phyloP scores from a whole-genome alignment of 306 rosid genomes.

The Phaseolus lunatus region DNA sequence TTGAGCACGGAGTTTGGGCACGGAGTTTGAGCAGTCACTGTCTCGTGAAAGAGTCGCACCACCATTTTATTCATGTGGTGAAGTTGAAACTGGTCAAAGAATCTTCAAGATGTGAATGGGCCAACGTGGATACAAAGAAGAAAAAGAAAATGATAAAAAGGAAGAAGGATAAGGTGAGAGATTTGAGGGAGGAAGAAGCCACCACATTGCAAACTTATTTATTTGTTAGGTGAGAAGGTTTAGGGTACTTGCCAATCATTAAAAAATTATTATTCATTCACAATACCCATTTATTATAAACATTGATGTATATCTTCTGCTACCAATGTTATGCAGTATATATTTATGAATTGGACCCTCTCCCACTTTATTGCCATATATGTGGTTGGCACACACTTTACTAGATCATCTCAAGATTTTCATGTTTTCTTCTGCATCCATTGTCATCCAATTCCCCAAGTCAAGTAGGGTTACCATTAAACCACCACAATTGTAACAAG shows the following conservation, averaged over 20 bases:
- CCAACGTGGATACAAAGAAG: not conserved
- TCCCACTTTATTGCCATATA: not conserved
- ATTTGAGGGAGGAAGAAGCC: constrained; percentile 3
- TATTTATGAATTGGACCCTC: constrained; percentile 2
- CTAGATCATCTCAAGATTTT: not conserved
- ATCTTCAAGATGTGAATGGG: constrained; percentile 40
- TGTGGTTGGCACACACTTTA: not conserved
- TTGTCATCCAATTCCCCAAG: too few species aligned
- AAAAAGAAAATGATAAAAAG: not conserved
- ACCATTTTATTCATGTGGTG: constrained; percentile 41
- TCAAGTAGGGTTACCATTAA: too few species aligned
- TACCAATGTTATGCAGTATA: not conserved
- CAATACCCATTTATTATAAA: not conserved
- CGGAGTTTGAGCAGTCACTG: constrained; percentile 26
- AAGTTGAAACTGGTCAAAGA: constrained; percentile 41
- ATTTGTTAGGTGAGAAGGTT: constrained; percentile 23
- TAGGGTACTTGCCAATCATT: constrained; percentile 4
- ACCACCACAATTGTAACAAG: too few species aligned
- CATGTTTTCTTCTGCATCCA: not conserved
- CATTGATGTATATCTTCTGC: constrained; percentile 20
- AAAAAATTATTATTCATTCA: not conserved
- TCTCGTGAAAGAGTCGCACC: constrained; percentile 36
- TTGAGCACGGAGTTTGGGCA: too few species aligned
- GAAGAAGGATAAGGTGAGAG: constrained; percentile 25
- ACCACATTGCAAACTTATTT: constrained; percentile 31